phyloP scores from a whole-genome alignment of 164 flowering plant species.

The Brasenia schreberi region DNA sequence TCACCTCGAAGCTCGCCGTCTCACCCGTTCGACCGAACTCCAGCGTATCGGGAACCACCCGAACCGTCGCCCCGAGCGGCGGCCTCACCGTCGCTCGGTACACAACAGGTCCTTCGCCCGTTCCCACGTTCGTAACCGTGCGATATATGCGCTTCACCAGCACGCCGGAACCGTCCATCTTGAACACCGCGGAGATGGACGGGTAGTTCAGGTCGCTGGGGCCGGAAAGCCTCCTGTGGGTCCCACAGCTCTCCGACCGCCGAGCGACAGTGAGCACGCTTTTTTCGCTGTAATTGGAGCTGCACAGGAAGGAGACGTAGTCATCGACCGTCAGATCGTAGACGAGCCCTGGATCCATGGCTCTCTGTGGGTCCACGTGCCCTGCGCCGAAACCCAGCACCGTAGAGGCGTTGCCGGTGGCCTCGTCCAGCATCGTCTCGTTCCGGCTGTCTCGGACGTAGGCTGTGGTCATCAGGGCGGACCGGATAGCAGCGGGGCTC shows the following conservation, averaged over 20 bases:
- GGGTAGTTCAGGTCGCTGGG: constrained; percentile 88
- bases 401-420: constrained; percentile 59
- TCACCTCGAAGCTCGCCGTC: constrained; percentile 55
- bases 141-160: constrained; percentile 74
- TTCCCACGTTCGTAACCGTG: constrained; percentile 74
- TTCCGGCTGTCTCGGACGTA: constrained; percentile 52
- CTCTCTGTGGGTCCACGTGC: constrained; percentile 76
- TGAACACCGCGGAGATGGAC: constrained; percentile 56
- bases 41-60: constrained; percentile 56
- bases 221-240: constrained; percentile 53
- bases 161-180: constrained; percentile 29
- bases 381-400: constrained; percentile 83
- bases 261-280: constrained; percentile 47
- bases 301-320: constrained; percentile 75
- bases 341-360: constrained; percentile 81
- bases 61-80: constrained; percentile 43
- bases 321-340: constrained; percentile 51
- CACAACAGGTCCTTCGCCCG: constrained; percentile 27
- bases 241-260: constrained; percentile 43
- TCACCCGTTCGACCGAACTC: constrained; percentile 59
- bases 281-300: constrained; percentile 50
- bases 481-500: constrained; percentile 84
- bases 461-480: constrained; percentile 90
- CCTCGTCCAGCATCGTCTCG: constrained; percentile 52
- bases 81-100: constrained; percentile 38